These are phyloP conservation scores for Penicillium italicum DNA, from an alignment of 2,329 filamentous ascomycete species.

Conservation along the genomic window DNA sequence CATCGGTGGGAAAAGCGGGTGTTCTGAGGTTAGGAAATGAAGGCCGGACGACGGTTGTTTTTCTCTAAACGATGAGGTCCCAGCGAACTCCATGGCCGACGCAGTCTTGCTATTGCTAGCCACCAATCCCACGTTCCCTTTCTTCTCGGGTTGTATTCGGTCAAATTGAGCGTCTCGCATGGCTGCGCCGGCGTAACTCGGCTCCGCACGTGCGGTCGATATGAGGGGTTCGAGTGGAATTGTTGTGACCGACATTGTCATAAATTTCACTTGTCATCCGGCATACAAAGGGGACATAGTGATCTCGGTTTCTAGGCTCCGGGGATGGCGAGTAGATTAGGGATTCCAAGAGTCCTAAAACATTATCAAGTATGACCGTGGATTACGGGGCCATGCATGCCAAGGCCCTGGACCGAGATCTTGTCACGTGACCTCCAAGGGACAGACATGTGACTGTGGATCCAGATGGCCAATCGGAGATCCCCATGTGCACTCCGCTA, in stretches of 20 bases:
- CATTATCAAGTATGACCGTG: not conserved
- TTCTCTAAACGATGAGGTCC: conserved; percentile 5
- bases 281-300: conserved; percentile 1
- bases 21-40: conserved; percentile 13
- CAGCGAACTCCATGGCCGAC: not conserved
- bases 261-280: not conserved
- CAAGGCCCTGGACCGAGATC: not conserved
- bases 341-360: not conserved
- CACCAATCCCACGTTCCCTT: not conserved
- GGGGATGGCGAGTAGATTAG: not conserved
- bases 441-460: not conserved
- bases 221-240: conserved; percentile 9
- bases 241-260: conserved; percentile 7
- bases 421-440: not conserved
- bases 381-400: not conserved
- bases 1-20: conserved; percentile 70
- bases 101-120: not conserved
- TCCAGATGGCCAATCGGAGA: not conserved
- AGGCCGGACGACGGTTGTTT: conserved; percentile 9
- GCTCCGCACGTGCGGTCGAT: conserved; percentile 5
- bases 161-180: not conserved
- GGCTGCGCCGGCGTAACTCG: conserved; percentile 4
- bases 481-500: not conserved
- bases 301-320: not conserved
- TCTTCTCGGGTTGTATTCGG: not conserved